Conservation (phyloP, 179 eudicot species). For the Nepenthes alata region DNA sequence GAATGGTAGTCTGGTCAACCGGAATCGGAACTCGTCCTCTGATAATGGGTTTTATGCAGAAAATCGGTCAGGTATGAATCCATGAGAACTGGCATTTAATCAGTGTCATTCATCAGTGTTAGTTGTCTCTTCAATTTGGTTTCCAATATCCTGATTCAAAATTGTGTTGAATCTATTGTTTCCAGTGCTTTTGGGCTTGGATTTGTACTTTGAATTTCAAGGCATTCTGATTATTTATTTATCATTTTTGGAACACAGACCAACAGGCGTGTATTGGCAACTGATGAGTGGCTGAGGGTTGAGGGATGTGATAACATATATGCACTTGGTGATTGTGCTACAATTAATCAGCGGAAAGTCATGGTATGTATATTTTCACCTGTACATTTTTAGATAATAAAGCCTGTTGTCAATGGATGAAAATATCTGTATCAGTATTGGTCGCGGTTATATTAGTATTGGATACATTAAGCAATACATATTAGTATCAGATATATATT, state of each 20-base stretch:
- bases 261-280: conserved; percentile 55
- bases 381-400: no score
- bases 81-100: conserved; percentile 52
- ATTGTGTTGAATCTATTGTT: neutral
- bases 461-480: no score
- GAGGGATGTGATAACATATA: conserved; percentile 45
- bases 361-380: conserved; percentile 28
- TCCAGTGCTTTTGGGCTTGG: neutral
- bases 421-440: no score
- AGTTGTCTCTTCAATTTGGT: neutral
- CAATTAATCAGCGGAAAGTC: conserved; percentile 58
- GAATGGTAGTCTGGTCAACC: conserved; percentile 97
- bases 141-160: neutral
- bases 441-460: no score
- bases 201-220: neutral
- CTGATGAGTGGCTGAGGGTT: conserved; percentile 86
- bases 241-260: conserved; percentile 20
- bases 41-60: conserved; percentile 74
- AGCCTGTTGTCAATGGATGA: no score
- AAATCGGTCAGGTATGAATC: conserved; percentile 64
- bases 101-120: conserved; percentile 36
- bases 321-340: conserved; percentile 78
- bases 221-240: neutral
- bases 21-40: conserved; percentile 95
- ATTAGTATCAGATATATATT: no score